Percentiles rank a stretch among this genome's conserved stretches.
Conservation (phyloP, 192 early-diverging fungal genomes). For the Coemansia reversa region DNA sequence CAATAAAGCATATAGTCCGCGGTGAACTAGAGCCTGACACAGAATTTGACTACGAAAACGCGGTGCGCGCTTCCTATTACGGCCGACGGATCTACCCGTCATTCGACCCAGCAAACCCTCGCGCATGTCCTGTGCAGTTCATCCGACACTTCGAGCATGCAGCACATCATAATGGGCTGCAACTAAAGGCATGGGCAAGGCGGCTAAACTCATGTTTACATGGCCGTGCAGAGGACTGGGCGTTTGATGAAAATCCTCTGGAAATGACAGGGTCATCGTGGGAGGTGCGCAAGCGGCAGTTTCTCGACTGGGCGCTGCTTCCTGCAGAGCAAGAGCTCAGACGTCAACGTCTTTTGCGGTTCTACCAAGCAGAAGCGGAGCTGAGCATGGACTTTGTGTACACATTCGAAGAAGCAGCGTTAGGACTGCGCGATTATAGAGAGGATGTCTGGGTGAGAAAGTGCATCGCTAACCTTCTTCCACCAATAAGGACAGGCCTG, state of each 20-base stretch:
- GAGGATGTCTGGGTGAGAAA: conserved; percentile 55
- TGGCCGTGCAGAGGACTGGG: conserved; percentile 50
- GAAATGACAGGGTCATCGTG: conserved; percentile 32
- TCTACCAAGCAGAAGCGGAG: conserved; percentile 47
- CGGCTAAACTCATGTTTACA: conserved; percentile 46
- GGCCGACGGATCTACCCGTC: conserved; percentile 46
- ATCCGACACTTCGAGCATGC: conserved; percentile 49
- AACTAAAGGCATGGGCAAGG: conserved; percentile 44
- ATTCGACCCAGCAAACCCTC: conserved; percentile 38
- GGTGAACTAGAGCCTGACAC: neutral
- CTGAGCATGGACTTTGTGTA: conserved; percentile 55
- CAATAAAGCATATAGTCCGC: neutral
- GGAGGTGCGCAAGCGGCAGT: conserved; percentile 47
- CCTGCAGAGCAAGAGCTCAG: conserved; percentile 53
- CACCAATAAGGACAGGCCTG: conserved; percentile 39
- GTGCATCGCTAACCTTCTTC: conserved; percentile 47
- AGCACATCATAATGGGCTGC: conserved; percentile 50
- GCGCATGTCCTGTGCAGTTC: conserved; percentile 41
- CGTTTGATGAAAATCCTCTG: conserved; percentile 49
- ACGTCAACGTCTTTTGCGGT: conserved; percentile 44
- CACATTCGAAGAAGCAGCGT: conserved; percentile 48
- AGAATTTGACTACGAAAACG: conserved; percentile 38
- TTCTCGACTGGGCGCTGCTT: conserved; percentile 53
- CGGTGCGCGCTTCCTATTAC: conserved; percentile 34
- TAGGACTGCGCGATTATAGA: conserved; percentile 45